These are phyloP conservation scores for Mucor lusitanicus DNA, from an alignment of 371 early-diverging fungal genomes.

Conservation along the genomic window DNA sequence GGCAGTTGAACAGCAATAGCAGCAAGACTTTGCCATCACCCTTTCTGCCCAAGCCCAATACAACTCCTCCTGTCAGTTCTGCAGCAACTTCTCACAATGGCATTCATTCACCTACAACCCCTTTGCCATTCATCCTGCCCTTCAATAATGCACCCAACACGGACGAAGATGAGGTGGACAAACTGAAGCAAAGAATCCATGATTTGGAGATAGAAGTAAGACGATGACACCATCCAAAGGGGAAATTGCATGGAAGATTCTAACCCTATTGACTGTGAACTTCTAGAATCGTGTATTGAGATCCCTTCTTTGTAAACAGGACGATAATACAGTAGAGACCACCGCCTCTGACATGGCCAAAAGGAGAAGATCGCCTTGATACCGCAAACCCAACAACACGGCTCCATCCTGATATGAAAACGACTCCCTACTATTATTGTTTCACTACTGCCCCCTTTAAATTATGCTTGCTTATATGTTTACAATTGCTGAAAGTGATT, in stretches of 20 bases:
- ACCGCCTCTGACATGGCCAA: neutral
- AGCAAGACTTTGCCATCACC: constrained; percentile 7
- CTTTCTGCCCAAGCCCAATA: constrained; percentile 3
- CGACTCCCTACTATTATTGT: neutral
- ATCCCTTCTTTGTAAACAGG: constrained; percentile 15
- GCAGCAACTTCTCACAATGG: neutral
- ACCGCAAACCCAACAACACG: neutral
- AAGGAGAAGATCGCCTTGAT: constrained; percentile 7
- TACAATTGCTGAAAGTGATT: neutral
- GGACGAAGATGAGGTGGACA: constrained; percentile 18
- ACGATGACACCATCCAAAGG: neutral
- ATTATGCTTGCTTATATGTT: too few species aligned
- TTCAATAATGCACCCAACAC: constrained; percentile 4
- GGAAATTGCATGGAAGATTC: neutral
- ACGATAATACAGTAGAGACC: neutral
- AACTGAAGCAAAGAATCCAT: constrained; percentile 18
- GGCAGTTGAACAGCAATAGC: constrained; percentile 16
- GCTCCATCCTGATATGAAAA: neutral
- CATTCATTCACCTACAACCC: constrained; percentile 3
- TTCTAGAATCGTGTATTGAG: constrained; percentile 28
- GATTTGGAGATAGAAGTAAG: constrained; percentile 30
- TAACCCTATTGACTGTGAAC: neutral
- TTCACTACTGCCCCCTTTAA: too few species aligned
- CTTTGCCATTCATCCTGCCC: constrained; percentile 13
- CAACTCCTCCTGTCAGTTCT: constrained; percentile 9